Evolutionary conservation across 2,329 filamentous ascomycete species (phyloP), one percentile per base, ranked within the genome.

Genomic region (Sclerotinia trifoliorum): DNA sequence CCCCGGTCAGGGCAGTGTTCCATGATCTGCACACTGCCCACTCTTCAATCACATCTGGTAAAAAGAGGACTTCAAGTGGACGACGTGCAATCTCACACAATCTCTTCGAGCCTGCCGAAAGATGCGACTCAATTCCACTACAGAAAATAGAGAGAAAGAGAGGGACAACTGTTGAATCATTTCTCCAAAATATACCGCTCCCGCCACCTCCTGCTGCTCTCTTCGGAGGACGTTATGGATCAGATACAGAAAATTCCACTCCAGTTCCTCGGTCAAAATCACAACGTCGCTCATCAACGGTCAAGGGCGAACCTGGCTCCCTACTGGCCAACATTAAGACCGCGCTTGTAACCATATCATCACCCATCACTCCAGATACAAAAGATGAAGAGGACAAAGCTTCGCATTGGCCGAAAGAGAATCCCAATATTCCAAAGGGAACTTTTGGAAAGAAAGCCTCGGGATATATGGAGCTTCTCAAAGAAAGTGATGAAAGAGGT

Each of bases 21-120:
- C 26, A 75, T 62, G 75, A 77, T 58, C 70, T 76, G 26, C 64
- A 64, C 6, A 75, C 74, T 10, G 76, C 76, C 0, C 69, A 76
- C 52, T 74, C 72, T 4, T 73, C 71, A 32, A 77, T 77, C 35
- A 76, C 74, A 3, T 75, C 75, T 21, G 71, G 75, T 19, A 65
- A 69, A 35, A 71, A 67, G 21, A 74, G 70, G 67, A 72, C 46
- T 54, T 61, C 66, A 15, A 66, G 56, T 42, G 55, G 63, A 24
- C 51, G 60, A 26, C 63, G 63, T 48, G 57, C 48, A 26, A 58
- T 65, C 6, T 32, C 55, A 26, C 69, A 69, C 10, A 63, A 70
- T 29, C 48, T 52, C 29, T 64, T 56, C 32, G 67, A 66, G 11
- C 44, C 42, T 13, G 49, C 29, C 39, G 69, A 71, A 32, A 70